A percentile compares a stretch with the other conserved stretches of the same genome.
Evolutionary conservation across 164 flowering plant genomes (phyloP).

Genomic region (Chloranthus sessilifolius): DNA sequence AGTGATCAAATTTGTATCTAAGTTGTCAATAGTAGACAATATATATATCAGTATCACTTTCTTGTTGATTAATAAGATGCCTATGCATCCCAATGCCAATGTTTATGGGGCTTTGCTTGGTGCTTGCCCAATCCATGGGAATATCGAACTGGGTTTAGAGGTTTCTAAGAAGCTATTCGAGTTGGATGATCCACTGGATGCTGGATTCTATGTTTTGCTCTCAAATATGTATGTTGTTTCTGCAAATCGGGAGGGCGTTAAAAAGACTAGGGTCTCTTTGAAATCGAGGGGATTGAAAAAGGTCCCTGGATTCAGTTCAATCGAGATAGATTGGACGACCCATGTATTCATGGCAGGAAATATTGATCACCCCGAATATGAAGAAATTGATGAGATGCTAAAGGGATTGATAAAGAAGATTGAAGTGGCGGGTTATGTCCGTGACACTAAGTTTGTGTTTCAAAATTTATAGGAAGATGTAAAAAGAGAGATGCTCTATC

Average conservation of each 20-base stretch:
- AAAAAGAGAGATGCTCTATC: conserved; percentile 25
- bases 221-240: conserved; percentile 33
- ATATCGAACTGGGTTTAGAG: conserved; percentile 25
- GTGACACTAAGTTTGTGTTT: conserved; percentile 17
- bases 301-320: conserved; percentile 33
- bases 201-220: conserved; percentile 30
- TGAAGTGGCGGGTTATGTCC: conserved; percentile 26
- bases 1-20: no score
- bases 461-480: conserved; percentile 25
- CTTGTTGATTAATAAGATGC: conserved; percentile 23
- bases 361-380: conserved; percentile 15
- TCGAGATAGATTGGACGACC: conserved; percentile 24
- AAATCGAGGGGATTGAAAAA: conserved; percentile 32
- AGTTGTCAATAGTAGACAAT: no score
- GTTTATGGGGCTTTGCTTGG: conserved; percentile 33
- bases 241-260: conserved; percentile 30
- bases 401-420: conserved; percentile 17
- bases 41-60: no score
- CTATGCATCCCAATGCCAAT: conserved; percentile 23
- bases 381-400: conserved; percentile 14
- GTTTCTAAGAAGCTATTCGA: conserved; percentile 25
- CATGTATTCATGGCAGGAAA: conserved; percentile 24
- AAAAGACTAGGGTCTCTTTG: conserved; percentile 17
- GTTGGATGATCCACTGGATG: conserved; percentile 28
- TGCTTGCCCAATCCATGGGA: conserved; percentile 34